phyloP scores from a whole-genome alignment of 306 rosid genomes.

The Sphenostylis stenocarpa region DNA sequence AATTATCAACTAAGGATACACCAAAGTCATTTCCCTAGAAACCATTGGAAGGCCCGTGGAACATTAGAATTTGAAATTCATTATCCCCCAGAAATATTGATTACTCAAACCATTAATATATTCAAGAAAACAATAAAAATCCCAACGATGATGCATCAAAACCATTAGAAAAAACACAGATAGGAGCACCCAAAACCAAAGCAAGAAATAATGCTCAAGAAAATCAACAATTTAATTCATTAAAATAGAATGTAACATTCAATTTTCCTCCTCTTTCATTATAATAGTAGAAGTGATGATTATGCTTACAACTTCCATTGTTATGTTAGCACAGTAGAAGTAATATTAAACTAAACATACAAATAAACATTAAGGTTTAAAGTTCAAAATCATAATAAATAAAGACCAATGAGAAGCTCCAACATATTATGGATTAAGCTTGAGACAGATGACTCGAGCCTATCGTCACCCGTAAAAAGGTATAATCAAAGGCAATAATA shows the following conservation, averaged over 20 bases:
- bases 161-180: not conserved
- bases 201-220: not conserved
- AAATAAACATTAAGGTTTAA: conserved; percentile 5
- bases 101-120: conserved; percentile 14
- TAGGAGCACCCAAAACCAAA: conserved; percentile 5
- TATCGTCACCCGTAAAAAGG: conserved; percentile 12
- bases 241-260: not conserved
- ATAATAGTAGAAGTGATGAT: conserved; percentile 1
- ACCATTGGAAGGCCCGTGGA: conserved; percentile 1
- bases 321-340: not conserved
- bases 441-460: conserved; percentile 9
- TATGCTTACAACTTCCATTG: conserved; percentile 6
- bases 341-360: conserved; percentile 1
- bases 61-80: conserved; percentile 4
- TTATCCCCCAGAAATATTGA: not conserved
- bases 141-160: conserved; percentile 14
- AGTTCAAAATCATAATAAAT: conserved; percentile 29
- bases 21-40: not conserved
- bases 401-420: not conserved
- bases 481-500: conserved; percentile 18
- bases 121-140: not conserved
- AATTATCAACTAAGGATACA: conserved; percentile 7
- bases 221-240: conserved; percentile 16
- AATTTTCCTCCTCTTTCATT: conserved; percentile 5
- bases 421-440: not conserved